These are phyloP conservation scores for Torulaspora maleeae DNA, from an alignment of 805 yeast genomes.

Conservation along the genomic window DNA sequence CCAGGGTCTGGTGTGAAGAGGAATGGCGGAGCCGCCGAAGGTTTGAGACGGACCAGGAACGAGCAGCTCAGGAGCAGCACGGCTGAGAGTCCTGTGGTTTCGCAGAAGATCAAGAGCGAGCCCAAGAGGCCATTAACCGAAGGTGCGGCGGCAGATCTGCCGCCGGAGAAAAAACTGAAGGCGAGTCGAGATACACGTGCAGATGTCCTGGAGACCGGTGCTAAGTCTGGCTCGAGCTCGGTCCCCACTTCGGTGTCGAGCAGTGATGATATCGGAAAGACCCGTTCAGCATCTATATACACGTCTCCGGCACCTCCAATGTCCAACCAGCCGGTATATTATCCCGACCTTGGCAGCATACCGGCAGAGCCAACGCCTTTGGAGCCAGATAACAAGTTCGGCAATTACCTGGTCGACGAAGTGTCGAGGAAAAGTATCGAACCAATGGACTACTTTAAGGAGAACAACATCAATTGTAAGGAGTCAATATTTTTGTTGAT, in stretches of 20 bases:
- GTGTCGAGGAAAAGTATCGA: slow-evolving; percentile 16
- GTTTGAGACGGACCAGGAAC: background rate
- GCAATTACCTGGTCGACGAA: slow-evolving; percentile 19
- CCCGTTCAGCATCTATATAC: slow-evolving; percentile 5
- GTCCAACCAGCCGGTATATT: slow-evolving; percentile 7
- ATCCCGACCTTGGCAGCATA: slow-evolving; percentile 11
- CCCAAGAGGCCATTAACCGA: slow-evolving; percentile 2
- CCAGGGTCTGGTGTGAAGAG: background rate
- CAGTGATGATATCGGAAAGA: background rate
- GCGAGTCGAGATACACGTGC: slow-evolving; percentile 1
- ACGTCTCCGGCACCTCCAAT: slow-evolving; percentile 8
- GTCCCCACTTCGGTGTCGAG: background rate
- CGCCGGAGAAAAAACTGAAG: slow-evolving; percentile 1
- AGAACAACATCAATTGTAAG: slow-evolving; percentile 40
- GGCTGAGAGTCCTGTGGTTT: background rate
- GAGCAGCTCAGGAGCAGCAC: background rate
- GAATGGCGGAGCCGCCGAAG: background rate
- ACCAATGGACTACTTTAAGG: slow-evolving; percentile 28
- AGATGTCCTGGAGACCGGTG: background rate
- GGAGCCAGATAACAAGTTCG: slow-evolving; percentile 8
- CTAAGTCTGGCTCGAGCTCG: slow-evolving; percentile 2
- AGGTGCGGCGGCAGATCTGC: background rate
- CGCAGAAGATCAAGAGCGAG: background rate
- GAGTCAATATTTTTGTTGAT: slow-evolving; percentile 44
- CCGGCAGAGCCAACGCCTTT: slow-evolving; percentile 21